Evolutionary conservation across 208 protist genomes (phyloP), one percentile per base, ranked within the genome.

Genomic region (Trypanosoma boissoni): DNA sequence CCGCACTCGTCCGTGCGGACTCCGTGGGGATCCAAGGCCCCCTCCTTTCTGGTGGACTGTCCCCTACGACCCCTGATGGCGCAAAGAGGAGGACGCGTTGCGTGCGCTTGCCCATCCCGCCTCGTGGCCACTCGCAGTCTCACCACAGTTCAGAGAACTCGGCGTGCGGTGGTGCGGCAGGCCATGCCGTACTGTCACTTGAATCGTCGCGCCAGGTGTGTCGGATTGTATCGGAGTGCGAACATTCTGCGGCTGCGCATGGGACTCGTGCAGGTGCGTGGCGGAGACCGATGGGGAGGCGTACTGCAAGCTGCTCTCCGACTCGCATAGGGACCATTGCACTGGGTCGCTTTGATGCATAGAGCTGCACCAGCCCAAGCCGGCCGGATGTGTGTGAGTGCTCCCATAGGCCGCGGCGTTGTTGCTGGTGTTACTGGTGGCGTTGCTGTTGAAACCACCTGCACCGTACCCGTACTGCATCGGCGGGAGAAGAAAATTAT

Each of bases 141-240:
- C 55, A 18, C 55, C 50, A 14, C 36, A 60, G 42, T 48, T 63
- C 8, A 63, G 8, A 26, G 45, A 51, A 41, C 57, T 63, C 20
- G 39, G 45, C 9, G 42, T 44, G 5, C 42, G 42, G 21, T 54
- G 53, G 28, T 63, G 57, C 31, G 16, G 57, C 32, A 53, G 27
- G 3, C 57, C 57, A 31, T 54, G 57, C 7, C 44, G 57, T 16
- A 63, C 57, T 28, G 45, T 54, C 3, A 63, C 57, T 6, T 63
- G 21, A 54, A 63, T 51, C n/a, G n/a, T n/a, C n/a, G n/a, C n/a
- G 16, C 41, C 55, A 0, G 10, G 10, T 16, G 21, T 31, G 21
- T 54, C 45, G 8, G 9, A 8, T 4, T 32, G 20, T 23, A 8
- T 36, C 12, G 16, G 45, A 24, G 9, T 45, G 9, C 27, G 44